Base-by-base conservation (phyloP, 768 basidiomycete species). In the Sporobolomyces roseus region DNA sequence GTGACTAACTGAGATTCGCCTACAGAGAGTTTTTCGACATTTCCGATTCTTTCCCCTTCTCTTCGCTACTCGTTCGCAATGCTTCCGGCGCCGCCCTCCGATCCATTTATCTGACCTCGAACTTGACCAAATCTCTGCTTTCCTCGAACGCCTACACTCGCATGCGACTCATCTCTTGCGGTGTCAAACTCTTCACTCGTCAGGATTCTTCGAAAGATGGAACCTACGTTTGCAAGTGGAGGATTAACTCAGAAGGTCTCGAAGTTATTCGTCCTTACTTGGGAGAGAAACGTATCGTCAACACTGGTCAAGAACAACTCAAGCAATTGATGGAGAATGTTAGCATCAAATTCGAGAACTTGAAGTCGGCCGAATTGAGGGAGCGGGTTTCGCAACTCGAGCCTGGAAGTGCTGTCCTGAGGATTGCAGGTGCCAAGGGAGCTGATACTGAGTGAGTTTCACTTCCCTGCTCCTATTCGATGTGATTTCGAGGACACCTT, bases 141-240 rank as follows among this genome's bases (percentile, higher is more conserved):
- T 75, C 81, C 60, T 81, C 87, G 76, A 99, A 98, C 77, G 87
- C 91, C 77, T 93, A 88, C 77, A 84, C 84, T 33, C 86, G 87
- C 32, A 83, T 97, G 63, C 86, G 96, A 2, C 85, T 99, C 60
- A 87, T 93, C 74, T 86, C 89, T 19, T 88, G 90, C n/a, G 96
- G 96, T 25, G 92, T 93, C 46, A 94, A 96, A 78, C 86, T 92
- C 17, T 89, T 98, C 78, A 85, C 86, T 9, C 89, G 91, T 76
- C 93, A 98, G 78, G 93, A 94, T 67, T 85, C 84, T 3, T 85
- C 75, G 51, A 77, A 75, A 50, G 75, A 77, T 25, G 75, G 71
- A 21, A 77, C 78, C 23, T 78, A 79, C 50, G 38, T 73, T 62
- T 79, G 82, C 78, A 77, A 81, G 77, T 81, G 80, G 81, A 74